Evolutionary conservation across 345 rosid genomes (phyloP).

Genomic region (Carallia brachiata): DNA sequence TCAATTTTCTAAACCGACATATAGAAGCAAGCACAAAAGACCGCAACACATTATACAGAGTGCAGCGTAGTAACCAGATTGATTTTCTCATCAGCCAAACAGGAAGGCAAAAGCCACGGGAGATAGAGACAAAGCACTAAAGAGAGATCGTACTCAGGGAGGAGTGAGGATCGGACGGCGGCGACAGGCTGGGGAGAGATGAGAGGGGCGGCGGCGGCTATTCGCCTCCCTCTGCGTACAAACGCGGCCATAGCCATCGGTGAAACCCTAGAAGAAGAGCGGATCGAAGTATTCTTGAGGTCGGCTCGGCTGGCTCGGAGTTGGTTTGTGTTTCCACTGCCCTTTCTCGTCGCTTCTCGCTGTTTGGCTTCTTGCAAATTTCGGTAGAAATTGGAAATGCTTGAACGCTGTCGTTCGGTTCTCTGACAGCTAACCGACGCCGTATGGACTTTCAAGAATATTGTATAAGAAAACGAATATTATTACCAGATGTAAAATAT

Average conservation of each 20-base stretch:
- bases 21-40: neutral
- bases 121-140: neutral
- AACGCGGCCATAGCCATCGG: neutral
- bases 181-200: slow-evolving; percentile 20
- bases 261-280: no score
- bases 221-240: slow-evolving; percentile 28
- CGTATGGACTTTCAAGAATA: no score
- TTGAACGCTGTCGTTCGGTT: no score
- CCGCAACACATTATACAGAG: neutral
- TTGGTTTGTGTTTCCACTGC: no score
- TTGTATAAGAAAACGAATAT: no score
- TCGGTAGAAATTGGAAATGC: no score
- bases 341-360: no score
- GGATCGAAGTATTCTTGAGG: neutral
- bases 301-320: neutral
- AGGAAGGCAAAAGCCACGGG: no score
- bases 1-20: neutral
- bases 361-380: no score
- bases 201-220: slow-evolving; percentile 13
- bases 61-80: neutral
- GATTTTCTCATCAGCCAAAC: neutral
- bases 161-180: slow-evolving; percentile 24
- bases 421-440: no score
- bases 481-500: no score
- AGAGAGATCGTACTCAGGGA: slow-evolving; percentile 19